Evolutionary conservation across 2,329 filamentous ascomycete species (phyloP).

Genomic region (Arthrobotrys sinensis): DNA sequence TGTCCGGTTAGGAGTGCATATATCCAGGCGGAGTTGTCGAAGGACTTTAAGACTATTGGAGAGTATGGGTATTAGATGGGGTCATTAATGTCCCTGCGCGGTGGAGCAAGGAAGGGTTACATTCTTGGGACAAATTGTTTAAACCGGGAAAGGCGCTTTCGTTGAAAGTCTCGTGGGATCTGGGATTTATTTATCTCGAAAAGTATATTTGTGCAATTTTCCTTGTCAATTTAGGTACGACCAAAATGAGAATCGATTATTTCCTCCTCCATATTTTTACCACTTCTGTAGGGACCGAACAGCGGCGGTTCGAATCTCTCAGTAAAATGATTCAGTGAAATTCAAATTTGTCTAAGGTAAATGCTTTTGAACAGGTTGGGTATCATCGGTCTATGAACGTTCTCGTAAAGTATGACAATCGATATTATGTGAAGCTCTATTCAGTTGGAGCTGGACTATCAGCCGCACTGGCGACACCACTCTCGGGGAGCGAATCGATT

Average conservation of each 20-base stretch:
- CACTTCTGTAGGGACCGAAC: not conserved
- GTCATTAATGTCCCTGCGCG: not conserved
- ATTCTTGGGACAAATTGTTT: not conserved
- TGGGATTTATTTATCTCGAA: too few species aligned
- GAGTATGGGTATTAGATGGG: conserved; percentile 12
- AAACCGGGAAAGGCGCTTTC: too few species aligned
- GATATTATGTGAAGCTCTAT: not conserved
- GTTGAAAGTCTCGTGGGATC: too few species aligned
- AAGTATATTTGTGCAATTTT: too few species aligned
- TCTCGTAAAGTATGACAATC: not conserved
- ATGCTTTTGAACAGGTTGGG: not conserved
- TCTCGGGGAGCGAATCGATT: conserved; percentile 70
- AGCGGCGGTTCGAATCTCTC: too few species aligned
- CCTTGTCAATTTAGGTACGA: not conserved
- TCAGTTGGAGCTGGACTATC: conserved; percentile 73
- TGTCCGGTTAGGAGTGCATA: conserved; percentile 30
- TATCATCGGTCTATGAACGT: conserved; percentile 8
- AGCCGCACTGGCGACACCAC: conserved; percentile 74
- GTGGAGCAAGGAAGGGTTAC: not conserved
- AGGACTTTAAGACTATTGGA: conserved; percentile 25
- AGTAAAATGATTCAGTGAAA: too few species aligned
- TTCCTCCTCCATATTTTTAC: not conserved
- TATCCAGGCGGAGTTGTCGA: conserved; percentile 25
- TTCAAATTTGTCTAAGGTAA: not conserved
- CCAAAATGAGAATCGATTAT: not conserved